Conservation (phyloP, 2,329 filamentous ascomycete species). For the Claviceps digitariae region DNA sequence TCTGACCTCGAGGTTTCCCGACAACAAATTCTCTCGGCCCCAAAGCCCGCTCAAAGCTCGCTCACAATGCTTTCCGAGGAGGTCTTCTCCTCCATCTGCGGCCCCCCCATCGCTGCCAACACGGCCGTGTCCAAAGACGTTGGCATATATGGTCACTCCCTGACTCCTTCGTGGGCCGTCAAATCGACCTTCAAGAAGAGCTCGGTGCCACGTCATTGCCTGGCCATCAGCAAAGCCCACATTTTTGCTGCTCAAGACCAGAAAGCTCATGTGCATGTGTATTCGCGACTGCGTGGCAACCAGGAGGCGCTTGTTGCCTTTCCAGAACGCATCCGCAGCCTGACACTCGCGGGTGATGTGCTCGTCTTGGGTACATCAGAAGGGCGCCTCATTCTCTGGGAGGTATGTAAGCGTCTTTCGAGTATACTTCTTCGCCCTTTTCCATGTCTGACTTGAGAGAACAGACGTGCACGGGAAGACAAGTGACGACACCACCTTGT, state of each 20-base stretch:
- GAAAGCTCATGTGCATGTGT: slow-evolving; percentile 88
- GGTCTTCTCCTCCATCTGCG: slow-evolving; percentile 45
- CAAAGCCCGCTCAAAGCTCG: background rate
- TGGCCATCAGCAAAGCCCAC: slow-evolving; percentile 70
- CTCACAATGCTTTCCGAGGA: slow-evolving; percentile 42
- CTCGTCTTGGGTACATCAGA: slow-evolving; percentile 71
- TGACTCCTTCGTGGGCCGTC: slow-evolving; percentile 64
- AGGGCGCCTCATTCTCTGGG: slow-evolving; percentile 82
- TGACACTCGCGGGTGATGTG: slow-evolving; percentile 59
- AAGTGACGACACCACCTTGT: slow-evolving; percentile 60
- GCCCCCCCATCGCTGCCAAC: slow-evolving; percentile 44
- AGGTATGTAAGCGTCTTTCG: slow-evolving; percentile 43
- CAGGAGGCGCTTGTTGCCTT: slow-evolving; percentile 85
- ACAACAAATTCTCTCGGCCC: background rate
- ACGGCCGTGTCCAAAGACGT: slow-evolving; percentile 61
- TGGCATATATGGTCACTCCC: slow-evolving; percentile 73
- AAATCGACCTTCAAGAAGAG: slow-evolving; percentile 84
- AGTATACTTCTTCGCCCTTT: background rate
- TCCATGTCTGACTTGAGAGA: slow-evolving; percentile 7
- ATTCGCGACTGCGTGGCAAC: slow-evolving; percentile 67
- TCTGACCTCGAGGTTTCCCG: background rate
- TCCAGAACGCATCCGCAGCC: slow-evolving; percentile 68
- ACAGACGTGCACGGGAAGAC: slow-evolving; percentile 60
- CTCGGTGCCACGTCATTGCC: slow-evolving; percentile 60
- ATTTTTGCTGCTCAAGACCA: slow-evolving; percentile 85